Percentiles rank a stretch among this genome's conserved stretches.
Evolutionary conservation across 1,139 yeast genomes (phyloP).

Genomic region (Groenewaldozyma auringiensis): DNA sequence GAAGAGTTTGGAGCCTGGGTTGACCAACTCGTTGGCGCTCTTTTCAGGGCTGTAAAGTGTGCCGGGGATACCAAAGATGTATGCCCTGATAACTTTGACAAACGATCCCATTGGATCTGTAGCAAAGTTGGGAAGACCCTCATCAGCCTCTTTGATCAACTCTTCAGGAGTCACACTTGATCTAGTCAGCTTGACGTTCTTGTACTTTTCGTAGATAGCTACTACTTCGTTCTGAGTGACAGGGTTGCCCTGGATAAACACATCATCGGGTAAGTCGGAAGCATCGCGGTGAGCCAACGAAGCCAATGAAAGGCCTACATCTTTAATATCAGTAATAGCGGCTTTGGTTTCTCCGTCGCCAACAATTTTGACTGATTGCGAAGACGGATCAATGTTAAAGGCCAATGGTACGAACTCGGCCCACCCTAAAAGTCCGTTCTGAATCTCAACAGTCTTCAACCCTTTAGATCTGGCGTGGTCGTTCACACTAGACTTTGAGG

Average conservation of each 20-base stretch:
- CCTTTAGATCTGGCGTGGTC: conserved; percentile 47
- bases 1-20: neutral
- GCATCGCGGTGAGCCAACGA: neutral
- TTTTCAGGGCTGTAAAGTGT: neutral
- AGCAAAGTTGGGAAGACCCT: neutral
- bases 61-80: neutral
- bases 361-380: neutral
- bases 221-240: neutral
- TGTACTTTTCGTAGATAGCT: neutral
- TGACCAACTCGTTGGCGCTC: neutral
- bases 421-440: conserved; percentile 39
- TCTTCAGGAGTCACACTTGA: neutral
- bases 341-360: neutral
- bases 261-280: neutral
- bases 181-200: neutral
- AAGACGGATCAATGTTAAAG: neutral
- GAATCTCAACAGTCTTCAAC: conserved; percentile 45
- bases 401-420: conserved; percentile 6
- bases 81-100: neutral
- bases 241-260: neutral
- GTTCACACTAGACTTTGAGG: conserved; percentile 44
- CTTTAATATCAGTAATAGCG: neutral
- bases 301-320: neutral
- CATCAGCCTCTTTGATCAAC: neutral
- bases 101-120: neutral